Conservation (phyloP, 495 filamentous ascomycete species). For the Daldinia childiae region DNA sequence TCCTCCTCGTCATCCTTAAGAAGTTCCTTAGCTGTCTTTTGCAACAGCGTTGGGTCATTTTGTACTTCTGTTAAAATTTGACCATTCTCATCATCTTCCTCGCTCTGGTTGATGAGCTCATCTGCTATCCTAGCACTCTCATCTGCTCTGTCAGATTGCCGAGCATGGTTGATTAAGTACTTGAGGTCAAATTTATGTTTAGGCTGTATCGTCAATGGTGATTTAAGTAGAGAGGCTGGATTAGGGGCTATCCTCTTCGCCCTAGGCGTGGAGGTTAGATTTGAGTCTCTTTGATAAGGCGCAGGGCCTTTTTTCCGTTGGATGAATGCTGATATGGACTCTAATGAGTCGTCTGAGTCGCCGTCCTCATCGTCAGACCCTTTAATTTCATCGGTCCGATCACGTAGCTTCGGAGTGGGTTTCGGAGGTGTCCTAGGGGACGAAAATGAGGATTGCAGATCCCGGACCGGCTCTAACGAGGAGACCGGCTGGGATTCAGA, state of each 20-base stretch:
- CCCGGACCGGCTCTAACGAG: conserved; percentile 20
- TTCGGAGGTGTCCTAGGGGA: conserved; percentile 47
- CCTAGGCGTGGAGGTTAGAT: conserved; percentile 47
- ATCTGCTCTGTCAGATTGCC: conserved; percentile 66
- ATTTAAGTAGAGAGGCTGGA: conserved; percentile 46
- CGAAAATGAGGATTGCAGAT: conserved; percentile 18
- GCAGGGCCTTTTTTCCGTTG: conserved; percentile 33
- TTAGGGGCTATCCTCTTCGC: conserved; percentile 52
- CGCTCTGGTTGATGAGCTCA: conserved; percentile 39
- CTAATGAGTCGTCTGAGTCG: conserved; percentile 59
- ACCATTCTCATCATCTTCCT: conserved; percentile 32
- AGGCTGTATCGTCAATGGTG: conserved; percentile 57
- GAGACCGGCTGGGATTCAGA: conserved; percentile 27
- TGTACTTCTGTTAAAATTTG: conserved; percentile 33
- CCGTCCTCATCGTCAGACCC: conserved; percentile 75
- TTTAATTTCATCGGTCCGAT: conserved; percentile 62
- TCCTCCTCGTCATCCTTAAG: conserved; percentile 64
- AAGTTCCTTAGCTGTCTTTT: conserved; percentile 53
- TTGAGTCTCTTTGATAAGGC: conserved; percentile 37
- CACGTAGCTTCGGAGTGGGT: conserved; percentile 38
- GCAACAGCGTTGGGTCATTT: conserved; percentile 37
- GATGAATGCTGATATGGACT: conserved; percentile 42
- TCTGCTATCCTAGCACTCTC: conserved; percentile 54
- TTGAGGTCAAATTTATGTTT: conserved; percentile 76
- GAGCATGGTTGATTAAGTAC: conserved; percentile 67